Evolutionary conservation across 2,329 filamentous ascomycete species (phyloP), one percentile per base, ranked within the genome.

Genomic region (Aspergillus fructus): DNA sequence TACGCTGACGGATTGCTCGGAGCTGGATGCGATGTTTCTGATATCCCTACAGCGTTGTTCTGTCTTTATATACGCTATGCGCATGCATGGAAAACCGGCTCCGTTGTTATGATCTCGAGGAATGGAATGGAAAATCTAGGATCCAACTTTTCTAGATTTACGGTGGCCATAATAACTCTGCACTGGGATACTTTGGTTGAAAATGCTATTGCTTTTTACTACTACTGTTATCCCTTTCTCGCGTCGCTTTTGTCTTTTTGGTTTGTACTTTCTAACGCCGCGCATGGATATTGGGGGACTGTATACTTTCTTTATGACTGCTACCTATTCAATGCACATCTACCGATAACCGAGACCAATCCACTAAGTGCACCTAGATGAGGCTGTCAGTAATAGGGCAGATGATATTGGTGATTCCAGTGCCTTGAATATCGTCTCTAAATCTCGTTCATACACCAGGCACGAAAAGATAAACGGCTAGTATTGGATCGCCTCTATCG

Each of bases 11-110:
- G 54, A 34, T 45, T 56, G 54, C 41, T 30, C 24, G 39, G 42
- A 45, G 41, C 46, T 56, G 40, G 41, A 56, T 19, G 34, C 64
- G 62, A 53, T 58, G 17, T 55, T 61, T 59, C 48, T 56, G 30
- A 30, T 45, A 46, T 40, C 30, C 11, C 46, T 45, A 30, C 24
- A 4, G 23, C 37, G 12, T 39, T 46, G 11, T 49, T 40, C 34
- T 49, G 5, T 43, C 19, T 56, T 9, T 30, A 24, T 49, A 46
- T 11, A 30, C 27, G 3, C 27, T 11, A 30, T 30, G 27, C 27
- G 9, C 33, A 21, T 48, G 42, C 33, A 5, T 17, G 19, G 39
- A 48, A 30, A 30, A 19, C 15, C 23, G 42, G 24, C 34, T 37
- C 34, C 34, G 34, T n/a, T 37, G 15, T 15, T 37, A 37, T n/a